These are phyloP conservation scores for Orbilia ellipsospora DNA, from an alignment of 2,329 filamentous ascomycete genomes.

Conservation along the genomic window DNA sequence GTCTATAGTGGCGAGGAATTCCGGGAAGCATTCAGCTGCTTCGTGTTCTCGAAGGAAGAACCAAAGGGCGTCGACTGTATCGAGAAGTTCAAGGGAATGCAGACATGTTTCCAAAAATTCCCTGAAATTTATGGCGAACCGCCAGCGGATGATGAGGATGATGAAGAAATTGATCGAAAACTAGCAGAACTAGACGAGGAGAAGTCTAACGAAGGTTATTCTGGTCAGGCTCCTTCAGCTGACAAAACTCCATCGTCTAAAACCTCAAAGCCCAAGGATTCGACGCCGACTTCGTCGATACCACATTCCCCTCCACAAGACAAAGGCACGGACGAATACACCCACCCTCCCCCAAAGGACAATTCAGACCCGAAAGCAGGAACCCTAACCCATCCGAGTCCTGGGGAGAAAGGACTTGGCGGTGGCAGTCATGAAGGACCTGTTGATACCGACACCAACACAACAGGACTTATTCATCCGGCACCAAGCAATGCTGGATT, in stretches of 20 bases:
- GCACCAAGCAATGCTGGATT: slow-evolving; percentile 36
- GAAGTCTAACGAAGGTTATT: neutral
- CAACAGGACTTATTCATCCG: slow-evolving; percentile 29
- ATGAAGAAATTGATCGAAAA: slow-evolving; percentile 59
- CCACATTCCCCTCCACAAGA: slow-evolving; percentile 40
- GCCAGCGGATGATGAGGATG: slow-evolving; percentile 77
- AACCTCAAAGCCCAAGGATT: slow-evolving; percentile 8
- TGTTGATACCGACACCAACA: slow-evolving; percentile 41
- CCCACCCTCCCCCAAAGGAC: slow-evolving; percentile 42
- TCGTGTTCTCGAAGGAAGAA: slow-evolving; percentile 93
- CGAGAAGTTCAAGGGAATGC: slow-evolving; percentile 98
- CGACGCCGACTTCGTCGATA: slow-evolving; percentile 32
- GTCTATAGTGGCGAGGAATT: slow-evolving; percentile 79
- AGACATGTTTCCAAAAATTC: slow-evolving; percentile 92
- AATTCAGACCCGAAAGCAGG: slow-evolving; percentile 38
- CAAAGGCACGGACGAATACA: slow-evolving; percentile 39
- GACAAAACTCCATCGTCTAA: neutral
- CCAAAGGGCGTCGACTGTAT: slow-evolving; percentile 98
- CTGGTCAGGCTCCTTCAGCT: neutral
- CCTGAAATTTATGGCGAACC: slow-evolving; percentile 95
- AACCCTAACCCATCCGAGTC: slow-evolving; percentile 31
- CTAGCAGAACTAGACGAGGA: slow-evolving; percentile 41
- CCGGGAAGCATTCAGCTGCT: slow-evolving; percentile 95
- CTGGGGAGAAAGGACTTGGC: slow-evolving; percentile 44
- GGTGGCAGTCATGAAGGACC: slow-evolving; percentile 50